Percentiles rank a stretch among this genome's conserved stretches.
phyloP scores from a whole-genome alignment of 495 filamentous ascomycete species.

The Annulohypoxylon moriforme region DNA sequence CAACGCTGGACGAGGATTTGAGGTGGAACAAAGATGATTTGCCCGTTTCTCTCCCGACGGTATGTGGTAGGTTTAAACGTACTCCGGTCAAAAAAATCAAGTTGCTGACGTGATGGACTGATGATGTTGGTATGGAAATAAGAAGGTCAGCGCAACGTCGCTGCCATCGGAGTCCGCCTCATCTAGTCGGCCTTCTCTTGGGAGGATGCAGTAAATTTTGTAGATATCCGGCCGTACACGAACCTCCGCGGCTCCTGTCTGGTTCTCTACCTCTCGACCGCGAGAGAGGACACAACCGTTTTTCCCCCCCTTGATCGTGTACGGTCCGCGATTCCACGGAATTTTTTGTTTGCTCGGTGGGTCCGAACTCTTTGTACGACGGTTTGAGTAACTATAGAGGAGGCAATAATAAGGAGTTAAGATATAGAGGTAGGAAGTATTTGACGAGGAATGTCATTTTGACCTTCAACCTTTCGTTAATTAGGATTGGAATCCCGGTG shows the following conservation, averaged over 20 bases:
- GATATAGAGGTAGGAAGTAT: constrained; percentile 24
- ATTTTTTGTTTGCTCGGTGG: constrained; percentile 36
- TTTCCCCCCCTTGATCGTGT: constrained; percentile 19
- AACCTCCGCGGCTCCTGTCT: constrained; percentile 5
- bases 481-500: constrained; percentile 44
- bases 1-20: constrained; percentile 40
- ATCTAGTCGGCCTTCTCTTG: constrained; percentile 23
- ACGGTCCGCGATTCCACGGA: constrained; percentile 22
- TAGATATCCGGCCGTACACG: constrained; percentile 23
- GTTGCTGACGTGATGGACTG: constrained; percentile 41
- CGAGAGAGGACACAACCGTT: constrained; percentile 17
- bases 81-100: constrained; percentile 12
- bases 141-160: constrained; percentile 36
- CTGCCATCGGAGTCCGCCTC: constrained; percentile 30
- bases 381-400: constrained; percentile 23
- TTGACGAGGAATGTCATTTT: constrained; percentile 28
- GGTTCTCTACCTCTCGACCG: constrained; percentile 7
- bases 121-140: constrained; percentile 38
- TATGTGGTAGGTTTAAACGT: constrained; percentile 30
- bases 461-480: constrained; percentile 34
- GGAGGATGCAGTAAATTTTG: not conserved
- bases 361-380: constrained; percentile 33
- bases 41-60: constrained; percentile 29
- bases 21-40: constrained; percentile 44
- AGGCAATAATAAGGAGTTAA: constrained; percentile 27